Percentiles rank a stretch among this genome's conserved stretches.
Conservation (phyloP, 1,284 basidiomycete species). For the Leccinum idahoense region DNA sequence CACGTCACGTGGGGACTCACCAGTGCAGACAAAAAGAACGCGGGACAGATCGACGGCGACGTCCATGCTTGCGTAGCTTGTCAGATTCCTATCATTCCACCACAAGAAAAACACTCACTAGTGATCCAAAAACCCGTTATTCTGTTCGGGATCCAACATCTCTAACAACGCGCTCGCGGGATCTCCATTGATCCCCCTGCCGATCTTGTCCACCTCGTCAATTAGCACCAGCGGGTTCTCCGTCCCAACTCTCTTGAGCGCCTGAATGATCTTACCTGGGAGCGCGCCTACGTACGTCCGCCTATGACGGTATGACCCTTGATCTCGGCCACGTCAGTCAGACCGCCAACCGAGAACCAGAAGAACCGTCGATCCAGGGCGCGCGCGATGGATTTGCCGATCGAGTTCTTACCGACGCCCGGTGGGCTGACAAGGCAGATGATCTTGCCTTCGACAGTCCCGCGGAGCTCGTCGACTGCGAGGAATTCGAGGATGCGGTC, state of each 20-base stretch:
- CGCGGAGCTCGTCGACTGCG: slow-evolving; percentile 93
- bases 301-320: slow-evolving; percentile 97
- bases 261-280: slow-evolving; percentile 97
- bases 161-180: slow-evolving; percentile 92
- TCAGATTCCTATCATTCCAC: slow-evolving; percentile 11
- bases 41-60: slow-evolving; percentile 95
- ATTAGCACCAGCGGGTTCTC: slow-evolving; percentile 97
- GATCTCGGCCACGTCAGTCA: slow-evolving; percentile 98
- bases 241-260: slow-evolving; percentile 92
- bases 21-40: slow-evolving; percentile 96
- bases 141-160: slow-evolving; percentile 99
- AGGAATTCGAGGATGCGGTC: slow-evolving; percentile 97
- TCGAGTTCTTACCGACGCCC: slow-evolving; percentile 94
- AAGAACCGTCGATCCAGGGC: slow-evolving; percentile 87
- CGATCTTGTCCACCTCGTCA: slow-evolving; percentile 99
- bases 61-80: slow-evolving; percentile 65
- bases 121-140: slow-evolving; percentile 93
- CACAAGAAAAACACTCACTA: slow-evolving; percentile 48
- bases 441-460: slow-evolving; percentile 98
- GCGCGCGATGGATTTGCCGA: slow-evolving; percentile 89
- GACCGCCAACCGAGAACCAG: slow-evolving; percentile 94
- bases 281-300: slow-evolving; percentile 95
- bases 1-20: slow-evolving; percentile 26
- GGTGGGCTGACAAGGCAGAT: slow-evolving; percentile 96
- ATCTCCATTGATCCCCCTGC: slow-evolving; percentile 93